Base-by-base conservation (phyloP, 129 eudicot genomes). In the Centella asiatica region DNA sequence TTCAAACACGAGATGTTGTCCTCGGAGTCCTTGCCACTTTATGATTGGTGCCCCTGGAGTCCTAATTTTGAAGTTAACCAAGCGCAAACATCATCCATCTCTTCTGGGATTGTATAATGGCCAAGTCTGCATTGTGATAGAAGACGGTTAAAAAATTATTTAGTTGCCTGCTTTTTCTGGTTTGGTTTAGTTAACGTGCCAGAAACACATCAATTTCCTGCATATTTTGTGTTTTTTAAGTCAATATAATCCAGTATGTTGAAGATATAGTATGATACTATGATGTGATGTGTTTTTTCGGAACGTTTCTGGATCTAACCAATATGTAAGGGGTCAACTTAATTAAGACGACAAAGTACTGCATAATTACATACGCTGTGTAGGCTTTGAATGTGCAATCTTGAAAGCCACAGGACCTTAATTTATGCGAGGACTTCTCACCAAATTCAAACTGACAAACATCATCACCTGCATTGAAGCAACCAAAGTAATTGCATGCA, bases 51-150 rank as follows among this genome's bases (percentile, higher is more conserved):
- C 13, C 78, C 80, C 58, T 79, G 81, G 26, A 86, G 83, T 29
- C 80, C 81, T 60, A 86, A 68, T 53, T 69, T 78, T 70, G 94
- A 76, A 51, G 75, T 81, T 56, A 90, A 80, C 97, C 97, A 90
- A 18, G 69, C 68, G 51, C 89, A 75, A 51, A 86, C 74, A 46
- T 72, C 94, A 19, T 75, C 85, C 80, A 83, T 76, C 75, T 90
- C 94, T 69, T 90, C 85, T 15, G 85, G 97, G 65, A 67, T 77
- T 45, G 90, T 77, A 67, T 83, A 68, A 69, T 90, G 95, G 44
- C 86, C 88, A 6, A 85, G 90, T 71, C 97, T 85, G 80, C 69
- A 63, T 32, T 11, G 44, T 20, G 11, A 64, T 25, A 51, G 18
- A 34, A 48, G 20, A 0, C 22, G 22, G 22, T 48, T 44, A 48